Evolutionary conservation across 768 basidiomycete species (phyloP).

Genomic region (Termitomyces bulborhizus): DNA sequence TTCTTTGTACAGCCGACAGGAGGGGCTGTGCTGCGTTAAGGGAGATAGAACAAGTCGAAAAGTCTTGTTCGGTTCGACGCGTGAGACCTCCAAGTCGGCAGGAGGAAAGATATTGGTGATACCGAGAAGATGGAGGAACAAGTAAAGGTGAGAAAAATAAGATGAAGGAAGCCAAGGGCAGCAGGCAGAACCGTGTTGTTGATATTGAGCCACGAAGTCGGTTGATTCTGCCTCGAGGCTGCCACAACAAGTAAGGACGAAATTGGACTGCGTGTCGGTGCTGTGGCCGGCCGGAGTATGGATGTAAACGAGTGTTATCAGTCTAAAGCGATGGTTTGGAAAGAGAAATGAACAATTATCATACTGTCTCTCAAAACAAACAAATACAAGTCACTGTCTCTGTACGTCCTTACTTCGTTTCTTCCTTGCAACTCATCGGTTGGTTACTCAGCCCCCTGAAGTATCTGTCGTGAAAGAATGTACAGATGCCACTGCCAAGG

Average conservation of each 20-base stretch:
- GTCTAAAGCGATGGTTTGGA: constrained; percentile 7
- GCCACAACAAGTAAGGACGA: constrained; percentile 13
- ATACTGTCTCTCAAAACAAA: constrained; percentile 13
- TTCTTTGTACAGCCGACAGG: background rate
- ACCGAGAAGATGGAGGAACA: constrained; percentile 3
- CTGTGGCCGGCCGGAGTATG: constrained; percentile 10
- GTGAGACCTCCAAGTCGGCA: background rate
- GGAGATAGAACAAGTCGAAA: background rate
- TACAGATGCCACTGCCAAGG: background rate
- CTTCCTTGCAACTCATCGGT: background rate
- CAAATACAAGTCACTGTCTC: constrained; percentile 1
- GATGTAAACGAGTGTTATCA: constrained; percentile 16
- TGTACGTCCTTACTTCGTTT: background rate
- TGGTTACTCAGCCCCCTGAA: background rate
- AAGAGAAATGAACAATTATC: constrained; percentile 1
- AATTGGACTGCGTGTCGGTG: constrained; percentile 13
- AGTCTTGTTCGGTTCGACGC: constrained; percentile 1
- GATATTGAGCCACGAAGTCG: constrained; percentile 16
- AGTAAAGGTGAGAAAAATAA: constrained; percentile 8
- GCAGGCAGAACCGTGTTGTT: constrained; percentile 12
- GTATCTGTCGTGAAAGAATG: background rate
- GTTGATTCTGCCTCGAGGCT: constrained; percentile 20
- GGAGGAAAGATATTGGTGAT: background rate
- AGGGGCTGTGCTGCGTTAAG: constrained; percentile 12
- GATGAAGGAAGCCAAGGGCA: constrained; percentile 10